These are phyloP conservation scores for Pugionium dolabratum DNA, from an alignment of 345 rosid species.

Conservation along the genomic window DNA sequence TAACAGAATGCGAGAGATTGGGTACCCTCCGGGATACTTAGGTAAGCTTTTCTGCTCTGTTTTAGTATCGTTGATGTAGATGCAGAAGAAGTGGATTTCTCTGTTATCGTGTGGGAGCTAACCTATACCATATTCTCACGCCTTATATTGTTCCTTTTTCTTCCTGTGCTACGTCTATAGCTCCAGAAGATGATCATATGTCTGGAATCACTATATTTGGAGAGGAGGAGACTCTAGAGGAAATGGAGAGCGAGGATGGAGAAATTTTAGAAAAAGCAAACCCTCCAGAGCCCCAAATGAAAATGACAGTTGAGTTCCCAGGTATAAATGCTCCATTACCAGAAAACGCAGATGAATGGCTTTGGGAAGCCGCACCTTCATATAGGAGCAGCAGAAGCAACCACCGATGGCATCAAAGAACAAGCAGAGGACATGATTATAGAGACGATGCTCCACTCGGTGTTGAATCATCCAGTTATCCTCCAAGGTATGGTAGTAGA, in stretches of 20 bases:
- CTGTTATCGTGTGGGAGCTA: not conserved
- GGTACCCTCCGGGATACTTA: constrained; percentile 97
- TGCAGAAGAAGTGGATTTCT: constrained; percentile 8
- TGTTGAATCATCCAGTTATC: constrained; percentile 63
- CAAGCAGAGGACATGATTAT: constrained; percentile 51
- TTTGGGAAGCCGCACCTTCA: constrained; percentile 59
- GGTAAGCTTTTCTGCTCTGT: constrained; percentile 48
- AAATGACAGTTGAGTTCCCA: constrained; percentile 67
- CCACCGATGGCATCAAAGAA: constrained; percentile 41
- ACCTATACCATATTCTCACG: constrained; percentile 7
- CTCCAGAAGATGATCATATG: constrained; percentile 61
- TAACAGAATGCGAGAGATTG: constrained; percentile 91
- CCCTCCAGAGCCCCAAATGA: constrained; percentile 48
- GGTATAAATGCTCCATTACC: constrained; percentile 90
- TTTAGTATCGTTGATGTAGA: constrained; percentile 1
- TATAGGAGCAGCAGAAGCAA: constrained; percentile 45
- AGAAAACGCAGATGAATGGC: constrained; percentile 66
- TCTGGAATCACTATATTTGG: constrained; percentile 83
- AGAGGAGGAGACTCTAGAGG: constrained; percentile 45
- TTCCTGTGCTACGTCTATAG: constrained; percentile 41
- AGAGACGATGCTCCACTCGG: constrained; percentile 71
- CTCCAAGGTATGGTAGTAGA: constrained; percentile 58
- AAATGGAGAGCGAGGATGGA: constrained; percentile 65
- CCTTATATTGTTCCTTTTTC: constrained; percentile 9
- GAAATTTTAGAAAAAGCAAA: constrained; percentile 53